Base-by-base conservation (phyloP, 2,329 filamentous ascomycete genomes). In the Colletotrichum tamarilloi region DNA sequence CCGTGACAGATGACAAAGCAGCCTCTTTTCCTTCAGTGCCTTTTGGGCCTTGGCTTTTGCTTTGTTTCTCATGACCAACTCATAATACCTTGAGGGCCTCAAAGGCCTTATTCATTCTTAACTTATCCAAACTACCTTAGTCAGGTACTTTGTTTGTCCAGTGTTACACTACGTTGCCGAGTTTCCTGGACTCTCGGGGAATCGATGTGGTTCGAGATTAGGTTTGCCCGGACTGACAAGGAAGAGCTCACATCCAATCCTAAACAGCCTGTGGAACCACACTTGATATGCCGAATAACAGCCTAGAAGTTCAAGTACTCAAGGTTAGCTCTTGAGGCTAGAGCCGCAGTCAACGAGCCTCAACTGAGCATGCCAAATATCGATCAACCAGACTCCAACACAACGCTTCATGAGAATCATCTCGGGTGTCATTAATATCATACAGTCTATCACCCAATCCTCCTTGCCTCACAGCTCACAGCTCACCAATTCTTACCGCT, bases 401-500 rank as follows among this genome's bases (percentile, higher is more conserved):
- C 32, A 11, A 56, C 11, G 5, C 1, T 4, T 66, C 62, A 32
- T 68, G 35, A 63, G 52, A 58, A 19, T 68, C 53, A 58, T 63
- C 6, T 24, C 65, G 52, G 24, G 53, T 63, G 46, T 66, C 70
- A 70, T 72, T 59, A 56, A 58, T 16, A 35, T 60, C 38, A 60
- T 64, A 64, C 58, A 72, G 22, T 59, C 69, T 70, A 58, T 26
- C 35, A 24, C 8, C 22, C 64, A 56, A 14, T 28, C 8, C 19
- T 4, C 30, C 30, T 5, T 26, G 38, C 32, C 26, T 38, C 7
- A 11, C 63, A 55, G 24, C 58, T n/a, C 19, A 16, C 32, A 9
- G 12, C 58, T 26, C 24, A 24, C 14, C 5, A 42, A n/a, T 26
- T 19, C 24, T 62, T 35, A 81, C 67, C 79, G 77, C 73, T 86